Base-by-base conservation (phyloP, 345 rosid genomes). In the Brassica cretica region DNA sequence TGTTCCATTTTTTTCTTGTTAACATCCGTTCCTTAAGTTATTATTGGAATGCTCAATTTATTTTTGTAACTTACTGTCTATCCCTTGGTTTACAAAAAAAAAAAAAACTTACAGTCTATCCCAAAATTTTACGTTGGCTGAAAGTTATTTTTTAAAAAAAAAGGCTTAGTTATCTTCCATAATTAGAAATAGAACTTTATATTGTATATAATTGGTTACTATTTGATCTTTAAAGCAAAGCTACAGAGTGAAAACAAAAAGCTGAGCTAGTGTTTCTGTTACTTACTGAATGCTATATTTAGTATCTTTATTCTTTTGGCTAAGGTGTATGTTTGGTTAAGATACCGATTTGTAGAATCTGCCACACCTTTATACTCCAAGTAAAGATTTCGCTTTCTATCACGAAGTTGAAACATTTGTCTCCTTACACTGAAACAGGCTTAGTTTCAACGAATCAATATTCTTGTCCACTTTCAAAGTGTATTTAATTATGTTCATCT, bases 1-100 rank as follows among this genome's bases (percentile, higher is more conserved):
- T 60, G 5, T 70, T 15, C 66, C 51, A 70, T 2, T 53, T 44
- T 12, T 39, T 25, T 33, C 16, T 51, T 19, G 41, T 30, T 33
- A 44, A 19, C 53, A 32, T 19, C 8, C 12, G 18, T 30, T 14
- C 14, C 27, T 4, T 51, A 12, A 10, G 1, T 2, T 51, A 29
- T 69, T 33, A 33, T 76, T 69, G 80, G 39, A 70, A 70, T 70
- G 80, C 80, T 70, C 70, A 63, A 51, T 49, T 68, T 21, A 8
- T 3, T 44, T 76, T 68, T 60, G 68, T 76, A 60, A 9, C 19
- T 14, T 68, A 46, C 27, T 30, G n/a, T 67, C 15, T 59, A 39
- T 18, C 30, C 29, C 29, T 25, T 25, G 3, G 29, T 25, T 25
- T 25, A 25, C 29, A 25, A 25, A 25, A 3, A 25, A 25, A 25